Base-by-base conservation (phyloP, 108 stramenopile genomes). In the Epipyxis sp. region DNA sequence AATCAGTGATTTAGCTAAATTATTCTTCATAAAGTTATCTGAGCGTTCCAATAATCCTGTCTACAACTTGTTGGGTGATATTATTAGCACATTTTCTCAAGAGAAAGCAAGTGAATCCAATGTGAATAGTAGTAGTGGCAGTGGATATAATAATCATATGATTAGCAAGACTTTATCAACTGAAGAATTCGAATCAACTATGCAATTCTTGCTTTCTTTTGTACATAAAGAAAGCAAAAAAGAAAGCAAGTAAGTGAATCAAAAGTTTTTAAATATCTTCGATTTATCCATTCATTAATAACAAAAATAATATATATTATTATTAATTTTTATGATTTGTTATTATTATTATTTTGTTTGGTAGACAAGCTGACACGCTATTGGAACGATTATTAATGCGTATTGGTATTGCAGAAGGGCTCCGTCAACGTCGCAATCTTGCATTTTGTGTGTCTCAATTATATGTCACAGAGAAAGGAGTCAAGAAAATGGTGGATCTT, bases 51-150 rank as follows among this genome's bases (percentile, higher is more conserved):
- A 94, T 82, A 94, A 93, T 79, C 98, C 97, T 20, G 88, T 99
- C 62, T 99, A 97, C 94, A 99, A 99, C 82, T 85, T 99, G 41
- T 85, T 99, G 1, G 96, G 96, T 32, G 98, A 99, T 81, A 95
- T 97, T 78, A 86, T 99, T 44, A 91, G 93, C 84, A 91, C 91
- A 57, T 85, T 99, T 40, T 94, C 94, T 77, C 27, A 32, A 27
- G 35, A 3, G 30, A 13, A 3, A 6, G 25, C 61, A 16, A 13
- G 30, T 25, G 25, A 16, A 16, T 32, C 61, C 61, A 65, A 16
- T 32, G 25, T 32, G 13, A 6, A 16, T 37, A 20, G 65, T 20
- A 16, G 65, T 57, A 57, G 54, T 57, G 54, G 54, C 25, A 57
- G 2, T 77, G 77, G 0, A 25, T 13, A 27, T 77, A 78, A 16